phyloP scores from a whole-genome alignment of 75 land plant species.

The Pseudotsuga menziesii region DNA sequence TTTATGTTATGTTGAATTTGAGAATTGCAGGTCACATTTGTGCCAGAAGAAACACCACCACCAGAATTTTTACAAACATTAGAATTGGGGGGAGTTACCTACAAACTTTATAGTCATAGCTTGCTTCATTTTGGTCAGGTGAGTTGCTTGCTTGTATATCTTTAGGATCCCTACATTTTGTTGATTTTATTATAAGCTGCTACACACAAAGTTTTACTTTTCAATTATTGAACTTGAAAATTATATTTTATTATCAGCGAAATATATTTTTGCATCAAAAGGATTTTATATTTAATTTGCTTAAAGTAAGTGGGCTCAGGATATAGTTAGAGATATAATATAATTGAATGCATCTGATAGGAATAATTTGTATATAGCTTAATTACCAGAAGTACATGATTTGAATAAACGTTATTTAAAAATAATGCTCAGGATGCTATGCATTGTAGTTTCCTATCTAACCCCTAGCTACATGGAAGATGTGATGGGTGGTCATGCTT shows the following conservation, averaged over 20 bases:
- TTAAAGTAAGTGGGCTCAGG: not conserved
- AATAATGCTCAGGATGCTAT: too few species aligned
- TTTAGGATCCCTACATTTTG: not conserved
- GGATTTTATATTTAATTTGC: not conserved
- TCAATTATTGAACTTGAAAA: not conserved
- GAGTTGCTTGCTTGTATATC: not conserved
- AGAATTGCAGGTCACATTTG: constrained; percentile 76
- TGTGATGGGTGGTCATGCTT: too few species aligned
- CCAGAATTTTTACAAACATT: constrained; percentile 53
- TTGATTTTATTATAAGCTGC: not conserved
- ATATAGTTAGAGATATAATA: not conserved
- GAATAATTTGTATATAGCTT: too few species aligned
- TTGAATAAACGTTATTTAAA: too few species aligned
- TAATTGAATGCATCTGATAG: not conserved
- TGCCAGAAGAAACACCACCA: constrained; percentile 57
- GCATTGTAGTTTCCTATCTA: too few species aligned
- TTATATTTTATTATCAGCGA: not conserved
- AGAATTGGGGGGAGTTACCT: constrained; percentile 59
- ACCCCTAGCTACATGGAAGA: too few species aligned
- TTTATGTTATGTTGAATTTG: constrained; percentile 6
- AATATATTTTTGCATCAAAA: not conserved
- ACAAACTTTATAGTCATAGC: constrained; percentile 84
- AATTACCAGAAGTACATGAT: too few species aligned
- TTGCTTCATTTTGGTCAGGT: constrained; percentile 97
- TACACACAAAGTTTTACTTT: too few species aligned